Evolutionary conservation across 1,284 basidiomycete species (phyloP).

Genomic region (Mycena citricolor): DNA sequence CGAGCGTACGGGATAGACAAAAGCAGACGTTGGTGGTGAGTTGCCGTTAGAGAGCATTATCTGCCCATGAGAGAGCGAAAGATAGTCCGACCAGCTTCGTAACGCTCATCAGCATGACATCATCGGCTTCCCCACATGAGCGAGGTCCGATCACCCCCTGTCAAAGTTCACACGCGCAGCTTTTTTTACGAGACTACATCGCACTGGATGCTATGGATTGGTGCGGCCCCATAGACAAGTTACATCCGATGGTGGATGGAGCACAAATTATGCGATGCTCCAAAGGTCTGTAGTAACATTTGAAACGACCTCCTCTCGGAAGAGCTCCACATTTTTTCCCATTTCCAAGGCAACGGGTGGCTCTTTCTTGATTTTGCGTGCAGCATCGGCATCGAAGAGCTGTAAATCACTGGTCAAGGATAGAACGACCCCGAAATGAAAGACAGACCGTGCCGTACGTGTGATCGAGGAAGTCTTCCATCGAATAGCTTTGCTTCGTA

Average conservation of each 20-base stretch:
- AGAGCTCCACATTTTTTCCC: conserved; percentile 25
- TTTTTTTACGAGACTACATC: no score
- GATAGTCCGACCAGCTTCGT: no score
- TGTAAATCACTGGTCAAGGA: conserved; percentile 31
- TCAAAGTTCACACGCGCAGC: no score
- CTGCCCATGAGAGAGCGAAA: no score
- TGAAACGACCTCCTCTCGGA: conserved; percentile 1
- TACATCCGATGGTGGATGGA: no score
- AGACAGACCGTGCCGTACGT: conserved; percentile 84
- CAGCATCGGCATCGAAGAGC: conserved; percentile 87
- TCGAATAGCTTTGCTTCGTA: conserved; percentile 84
- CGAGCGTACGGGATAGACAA: conserved; percentile 42
- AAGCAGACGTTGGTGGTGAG: conserved; percentile 26
- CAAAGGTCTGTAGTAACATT: conserved; percentile 18
- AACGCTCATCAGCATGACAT: no score
- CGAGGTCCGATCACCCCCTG: no score
- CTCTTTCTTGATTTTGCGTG: conserved; percentile 78
- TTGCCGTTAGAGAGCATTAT: background rate
- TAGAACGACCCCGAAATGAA: background rate
- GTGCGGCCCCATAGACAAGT: no score
- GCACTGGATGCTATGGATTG: no score
- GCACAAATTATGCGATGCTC: no score
- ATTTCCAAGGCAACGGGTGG: conserved; percentile 63
- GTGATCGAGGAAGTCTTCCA: conserved; percentile 98
- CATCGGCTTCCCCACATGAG: no score